Evolutionary conservation across 345 rosid species (phyloP).

Genomic region (Lenwebbia sp.): DNA sequence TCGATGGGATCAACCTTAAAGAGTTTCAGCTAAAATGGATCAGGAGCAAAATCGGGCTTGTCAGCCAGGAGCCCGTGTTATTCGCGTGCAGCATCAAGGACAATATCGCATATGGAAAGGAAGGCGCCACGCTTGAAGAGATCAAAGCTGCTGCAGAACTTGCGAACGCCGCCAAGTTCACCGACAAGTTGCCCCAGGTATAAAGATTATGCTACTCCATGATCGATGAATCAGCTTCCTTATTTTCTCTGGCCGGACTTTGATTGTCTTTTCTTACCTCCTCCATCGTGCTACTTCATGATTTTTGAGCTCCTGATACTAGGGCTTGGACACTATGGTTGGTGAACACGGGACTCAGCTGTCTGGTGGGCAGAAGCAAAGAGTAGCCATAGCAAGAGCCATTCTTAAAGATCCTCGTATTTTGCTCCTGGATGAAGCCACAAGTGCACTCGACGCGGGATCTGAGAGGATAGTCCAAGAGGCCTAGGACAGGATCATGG

Average conservation of each 20-base stretch:
- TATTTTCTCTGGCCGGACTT: neutral
- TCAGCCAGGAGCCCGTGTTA: constrained; percentile 25
- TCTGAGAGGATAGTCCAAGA: constrained; percentile 21
- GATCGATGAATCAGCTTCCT: too few relatives aligned
- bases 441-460: constrained; percentile 28
- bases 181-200: constrained; percentile 28
- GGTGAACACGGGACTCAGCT: constrained; percentile 42
- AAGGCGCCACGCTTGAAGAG: constrained; percentile 17
- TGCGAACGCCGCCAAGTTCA: constrained; percentile 23
- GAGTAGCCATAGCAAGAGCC: constrained; percentile 33
- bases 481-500: constrained; percentile 27
- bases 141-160: constrained; percentile 19
- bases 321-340: constrained; percentile 34
- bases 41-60: constrained; percentile 20
- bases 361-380: constrained; percentile 40
- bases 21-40: constrained; percentile 26
- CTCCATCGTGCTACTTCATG: neutral
- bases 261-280: neutral
- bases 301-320: neutral
- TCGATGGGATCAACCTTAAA: constrained; percentile 17
- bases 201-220: neutral
- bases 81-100: constrained; percentile 23
- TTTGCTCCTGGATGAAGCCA: constrained; percentile 30
- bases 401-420: constrained; percentile 27
- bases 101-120: constrained; percentile 27